Base-by-base conservation (phyloP, 2,329 filamentous ascomycete genomes). In the Fusarium floridanum region DNA sequence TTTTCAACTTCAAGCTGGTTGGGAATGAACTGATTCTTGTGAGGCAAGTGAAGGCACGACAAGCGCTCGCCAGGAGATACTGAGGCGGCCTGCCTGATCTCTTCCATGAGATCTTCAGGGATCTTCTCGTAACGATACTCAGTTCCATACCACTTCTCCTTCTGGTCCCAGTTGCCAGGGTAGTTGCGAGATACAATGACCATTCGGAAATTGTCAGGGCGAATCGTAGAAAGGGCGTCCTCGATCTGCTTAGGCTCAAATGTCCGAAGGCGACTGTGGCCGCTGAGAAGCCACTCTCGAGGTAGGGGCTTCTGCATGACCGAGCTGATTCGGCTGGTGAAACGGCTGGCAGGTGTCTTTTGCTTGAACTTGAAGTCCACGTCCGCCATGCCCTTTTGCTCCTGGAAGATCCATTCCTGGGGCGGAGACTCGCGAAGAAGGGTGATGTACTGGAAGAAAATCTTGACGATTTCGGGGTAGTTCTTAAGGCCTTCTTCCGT, bases 91-190 rank as follows among this genome's bases (percentile, higher is more conserved):
- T 88, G 84, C 64, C 89, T 87, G 71, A 98, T 88, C 61, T 94
- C 91, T 12, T 87, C 85, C 81, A 97, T 86, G 77, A 98, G 92
- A 20, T 95, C 91, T 16, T 88, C 81, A 0, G 95, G 92, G 39
- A 99, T 94, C 80, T 91, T 93, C 80, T 97, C 93, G 36, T 92
- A 89, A 73, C 91, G 94, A 84, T 98, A 97, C 80, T 98, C 95
- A 0, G 97, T 99, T 10, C 96, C 96, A 78, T 99, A 99, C 97
- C 97, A 99, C 81, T 95, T 95, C 85, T 99, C 97, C 80, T 93
- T 97, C 81, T 92, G 85, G 74, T 97, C 89, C 94, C 95, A 98
- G 61, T 91, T 89, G 0, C 95, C 95, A 0, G 95, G 95, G 76
- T 92, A 93, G 10, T 94, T 92, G 79, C 95, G 94, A 27, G 95